Conservation (phyloP, 441 rosid genomes). For the Eutrema salsugineum region DNA sequence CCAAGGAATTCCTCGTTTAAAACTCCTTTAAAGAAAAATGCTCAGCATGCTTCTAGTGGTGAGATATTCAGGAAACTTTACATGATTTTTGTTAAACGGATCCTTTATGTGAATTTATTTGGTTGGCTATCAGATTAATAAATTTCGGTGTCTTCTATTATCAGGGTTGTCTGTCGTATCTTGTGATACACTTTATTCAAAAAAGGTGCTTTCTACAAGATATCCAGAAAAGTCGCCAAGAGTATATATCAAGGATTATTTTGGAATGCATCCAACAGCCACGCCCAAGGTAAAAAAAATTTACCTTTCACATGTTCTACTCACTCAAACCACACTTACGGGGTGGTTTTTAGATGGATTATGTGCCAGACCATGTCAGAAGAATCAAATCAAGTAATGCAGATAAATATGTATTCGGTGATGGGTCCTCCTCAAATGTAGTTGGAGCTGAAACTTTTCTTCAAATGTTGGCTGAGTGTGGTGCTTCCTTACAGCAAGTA, state of each 20-base stretch:
- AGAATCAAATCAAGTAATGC: constrained; percentile 57
- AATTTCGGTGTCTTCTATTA: constrained; percentile 22
- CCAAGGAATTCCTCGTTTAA: constrained; percentile 70
- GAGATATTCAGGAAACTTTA: constrained; percentile 13
- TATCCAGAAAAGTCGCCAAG: constrained; percentile 62
- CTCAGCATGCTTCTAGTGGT: constrained; percentile 49
- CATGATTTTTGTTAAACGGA: neutral
- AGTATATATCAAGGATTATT: constrained; percentile 64
- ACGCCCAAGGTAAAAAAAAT: constrained; percentile 54
- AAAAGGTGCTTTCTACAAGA: constrained; percentile 52
- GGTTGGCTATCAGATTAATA: constrained; percentile 1
- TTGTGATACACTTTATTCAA: constrained; percentile 38
- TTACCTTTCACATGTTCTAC: neutral
- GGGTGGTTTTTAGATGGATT: constrained; percentile 42
- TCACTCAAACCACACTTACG: constrained; percentile 15
- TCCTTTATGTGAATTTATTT: constrained; percentile 5
- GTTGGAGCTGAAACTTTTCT: constrained; percentile 59
- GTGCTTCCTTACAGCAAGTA: constrained; percentile 61
- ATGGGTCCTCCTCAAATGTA: constrained; percentile 49
- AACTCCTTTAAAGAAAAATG: constrained; percentile 55
- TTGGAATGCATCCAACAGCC: constrained; percentile 52
- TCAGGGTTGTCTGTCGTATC: constrained; percentile 58
- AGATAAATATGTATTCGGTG: constrained; percentile 50
- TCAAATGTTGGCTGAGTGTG: constrained; percentile 58
- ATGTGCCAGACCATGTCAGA: constrained; percentile 36